Evolutionary conservation across 768 basidiomycete genomes (phyloP).

Genomic region (Auriscalpium orientale): DNA sequence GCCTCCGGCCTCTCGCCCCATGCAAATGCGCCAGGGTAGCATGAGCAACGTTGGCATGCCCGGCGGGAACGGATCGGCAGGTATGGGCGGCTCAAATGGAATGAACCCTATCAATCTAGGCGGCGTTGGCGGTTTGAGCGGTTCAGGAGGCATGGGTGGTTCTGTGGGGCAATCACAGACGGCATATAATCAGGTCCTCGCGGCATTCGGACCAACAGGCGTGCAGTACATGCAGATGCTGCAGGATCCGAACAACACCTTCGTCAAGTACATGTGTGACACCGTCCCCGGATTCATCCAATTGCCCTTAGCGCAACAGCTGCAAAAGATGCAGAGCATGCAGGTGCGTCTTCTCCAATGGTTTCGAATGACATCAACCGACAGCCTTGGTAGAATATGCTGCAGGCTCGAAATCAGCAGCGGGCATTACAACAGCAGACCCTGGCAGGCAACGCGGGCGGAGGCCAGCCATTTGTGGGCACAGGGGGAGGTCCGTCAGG

Average conservation of each 20-base stretch:
- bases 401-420: not conserved
- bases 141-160: not conserved
- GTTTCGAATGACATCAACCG: not conserved
- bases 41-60: constrained; percentile 23
- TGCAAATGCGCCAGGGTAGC: constrained; percentile 13
- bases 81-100: not conserved
- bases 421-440: not conserved
- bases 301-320: constrained; percentile 2
- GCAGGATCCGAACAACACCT: constrained; percentile 12
- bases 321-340: not conserved
- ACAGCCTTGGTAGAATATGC: not conserved
- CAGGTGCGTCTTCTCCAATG: constrained; percentile 6
- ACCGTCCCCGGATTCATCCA: constrained; percentile 11
- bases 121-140: not conserved
- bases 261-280: constrained; percentile 14
- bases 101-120: not conserved
- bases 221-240: constrained; percentile 11
- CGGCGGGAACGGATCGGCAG: not conserved
- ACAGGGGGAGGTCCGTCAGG: not conserved
- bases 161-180: not conserved
- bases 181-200: not conserved
- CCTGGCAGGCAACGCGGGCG: not conserved
- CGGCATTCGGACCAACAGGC: constrained; percentile 4
- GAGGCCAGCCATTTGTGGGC: not conserved
- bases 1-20: constrained; percentile 4